Percentiles rank a stretch among this genome's conserved stretches.
Evolutionary conservation across 1,284 basidiomycete genomes (phyloP).

Genomic region (Fomitopsis schrenkii): DNA sequence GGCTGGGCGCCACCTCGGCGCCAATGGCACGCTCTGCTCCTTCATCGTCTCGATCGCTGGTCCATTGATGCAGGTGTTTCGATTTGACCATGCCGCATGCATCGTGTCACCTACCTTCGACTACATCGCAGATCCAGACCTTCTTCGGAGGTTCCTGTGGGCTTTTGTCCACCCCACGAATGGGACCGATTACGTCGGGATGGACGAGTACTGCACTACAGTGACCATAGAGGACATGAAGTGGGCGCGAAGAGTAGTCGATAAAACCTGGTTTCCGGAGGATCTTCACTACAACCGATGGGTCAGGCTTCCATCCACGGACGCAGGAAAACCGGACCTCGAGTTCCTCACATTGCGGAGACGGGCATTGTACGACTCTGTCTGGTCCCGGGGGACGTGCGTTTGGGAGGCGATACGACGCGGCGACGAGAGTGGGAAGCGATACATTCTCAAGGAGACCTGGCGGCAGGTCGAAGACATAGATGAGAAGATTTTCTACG

Average conservation of each 20-base stretch:
- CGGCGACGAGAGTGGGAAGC: not conserved
- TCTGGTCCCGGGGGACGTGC: slow-evolving; percentile 11
- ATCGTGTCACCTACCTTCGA: slow-evolving; percentile 4
- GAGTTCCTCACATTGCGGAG: slow-evolving; percentile 9
- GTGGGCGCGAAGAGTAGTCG: not conserved
- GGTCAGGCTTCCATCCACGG: not conserved
- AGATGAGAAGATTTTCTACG: slow-evolving; percentile 9
- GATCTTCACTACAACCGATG: not conserved
- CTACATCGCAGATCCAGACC: slow-evolving; percentile 3
- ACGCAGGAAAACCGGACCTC: not conserved
- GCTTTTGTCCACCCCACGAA: slow-evolving; percentile 11
- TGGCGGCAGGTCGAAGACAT: slow-evolving; percentile 8
- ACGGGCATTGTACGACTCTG: slow-evolving; percentile 1
- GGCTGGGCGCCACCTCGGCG: not conserved
- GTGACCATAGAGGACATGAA: not conserved
- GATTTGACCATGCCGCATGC: slow-evolving; percentile 13
- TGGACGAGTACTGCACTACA: slow-evolving; percentile 6
- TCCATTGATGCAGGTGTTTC: slow-evolving; percentile 7
- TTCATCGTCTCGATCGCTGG: slow-evolving; percentile 14
- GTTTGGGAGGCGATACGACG: slow-evolving; percentile 9
- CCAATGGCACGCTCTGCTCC: slow-evolving; percentile 5
- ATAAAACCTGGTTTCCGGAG: not conserved
- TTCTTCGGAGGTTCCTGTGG: slow-evolving; percentile 15
- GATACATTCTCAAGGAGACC: slow-evolving; percentile 13
- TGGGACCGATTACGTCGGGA: slow-evolving; percentile 5